Conservation (phyloP, 345 rosid genomes). For the Acer saccharum region DNA sequence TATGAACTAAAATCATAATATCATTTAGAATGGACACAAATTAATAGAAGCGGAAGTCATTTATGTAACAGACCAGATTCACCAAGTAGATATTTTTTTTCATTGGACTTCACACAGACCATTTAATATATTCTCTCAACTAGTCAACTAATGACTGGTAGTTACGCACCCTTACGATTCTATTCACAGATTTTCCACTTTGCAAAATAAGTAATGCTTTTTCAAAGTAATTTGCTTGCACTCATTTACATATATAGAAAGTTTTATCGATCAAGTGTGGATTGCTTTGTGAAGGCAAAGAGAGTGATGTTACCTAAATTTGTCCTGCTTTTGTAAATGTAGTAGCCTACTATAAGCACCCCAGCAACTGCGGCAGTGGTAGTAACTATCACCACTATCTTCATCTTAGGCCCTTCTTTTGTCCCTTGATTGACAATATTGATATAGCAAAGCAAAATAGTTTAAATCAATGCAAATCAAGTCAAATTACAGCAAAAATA, state of each 20-base stretch:
- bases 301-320: not conserved
- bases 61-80: not conserved
- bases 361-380: not conserved
- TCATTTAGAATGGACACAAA: too few relatives aligned
- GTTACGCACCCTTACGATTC: not conserved
- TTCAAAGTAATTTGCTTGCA: not conserved
- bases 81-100: too few relatives aligned
- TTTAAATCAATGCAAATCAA: not conserved
- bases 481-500: not conserved
- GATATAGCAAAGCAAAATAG: not conserved
- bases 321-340: not conserved
- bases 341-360: slow-evolving; percentile 14
- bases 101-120: too few relatives aligned
- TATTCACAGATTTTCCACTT: not conserved
- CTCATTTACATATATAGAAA: not conserved
- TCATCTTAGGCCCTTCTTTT: not conserved
- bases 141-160: not conserved
- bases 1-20: too few relatives aligned
- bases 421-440: not conserved
- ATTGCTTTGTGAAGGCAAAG: too few relatives aligned
- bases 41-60: too few relatives aligned
- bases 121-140: not conserved
- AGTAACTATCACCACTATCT: not conserved
- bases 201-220: not conserved
- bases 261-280: too few relatives aligned